These are phyloP conservation scores for Leptosphaerulina australis DNA, from an alignment of 2,329 filamentous ascomycete species.

Conservation along the genomic window DNA sequence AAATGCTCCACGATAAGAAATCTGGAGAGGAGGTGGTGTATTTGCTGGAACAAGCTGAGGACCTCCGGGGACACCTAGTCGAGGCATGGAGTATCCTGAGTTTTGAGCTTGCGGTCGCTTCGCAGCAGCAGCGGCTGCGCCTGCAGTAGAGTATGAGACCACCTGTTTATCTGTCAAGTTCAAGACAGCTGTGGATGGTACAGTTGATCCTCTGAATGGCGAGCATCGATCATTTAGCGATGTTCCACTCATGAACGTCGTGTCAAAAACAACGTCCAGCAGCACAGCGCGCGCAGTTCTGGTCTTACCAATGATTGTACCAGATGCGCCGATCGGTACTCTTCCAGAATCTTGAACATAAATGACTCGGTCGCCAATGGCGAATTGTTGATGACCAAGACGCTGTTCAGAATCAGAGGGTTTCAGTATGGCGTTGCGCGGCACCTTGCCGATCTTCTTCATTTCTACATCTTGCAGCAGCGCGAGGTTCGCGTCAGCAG, in stretches of 20 bases:
- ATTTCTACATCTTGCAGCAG: constrained; percentile 53
- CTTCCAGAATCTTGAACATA: constrained; percentile 93
- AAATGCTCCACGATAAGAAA: constrained; percentile 64
- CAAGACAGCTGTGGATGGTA: constrained; percentile 83
- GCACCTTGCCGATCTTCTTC: constrained; percentile 79
- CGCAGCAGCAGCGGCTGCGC: constrained; percentile 61
- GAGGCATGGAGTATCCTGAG: constrained; percentile 59
- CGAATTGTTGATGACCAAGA: constrained; percentile 81
- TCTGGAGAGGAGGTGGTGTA: constrained; percentile 63
- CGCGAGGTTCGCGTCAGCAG: constrained; percentile 64
- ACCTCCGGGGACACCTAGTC: constrained; percentile 63
- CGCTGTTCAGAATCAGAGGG: constrained; percentile 96
- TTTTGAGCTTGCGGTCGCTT: constrained; percentile 57
- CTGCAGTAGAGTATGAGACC: constrained; percentile 67
- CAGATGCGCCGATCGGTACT: constrained; percentile 87
- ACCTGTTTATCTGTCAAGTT: constrained; percentile 86
- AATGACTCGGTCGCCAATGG: constrained; percentile 86
- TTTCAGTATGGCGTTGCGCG: constrained; percentile 85
- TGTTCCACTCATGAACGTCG: constrained; percentile 95
- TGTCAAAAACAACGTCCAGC: constrained; percentile 91
- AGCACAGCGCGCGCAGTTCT: constrained; percentile 81
- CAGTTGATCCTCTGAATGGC: constrained; percentile 91
- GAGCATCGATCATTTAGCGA: constrained; percentile 88
- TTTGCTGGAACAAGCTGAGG: constrained; percentile 65
- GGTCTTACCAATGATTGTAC: constrained; percentile 94